Conservation (phyloP, 2,329 filamentous ascomycete genomes). For the Botrytis aclada region DNA sequence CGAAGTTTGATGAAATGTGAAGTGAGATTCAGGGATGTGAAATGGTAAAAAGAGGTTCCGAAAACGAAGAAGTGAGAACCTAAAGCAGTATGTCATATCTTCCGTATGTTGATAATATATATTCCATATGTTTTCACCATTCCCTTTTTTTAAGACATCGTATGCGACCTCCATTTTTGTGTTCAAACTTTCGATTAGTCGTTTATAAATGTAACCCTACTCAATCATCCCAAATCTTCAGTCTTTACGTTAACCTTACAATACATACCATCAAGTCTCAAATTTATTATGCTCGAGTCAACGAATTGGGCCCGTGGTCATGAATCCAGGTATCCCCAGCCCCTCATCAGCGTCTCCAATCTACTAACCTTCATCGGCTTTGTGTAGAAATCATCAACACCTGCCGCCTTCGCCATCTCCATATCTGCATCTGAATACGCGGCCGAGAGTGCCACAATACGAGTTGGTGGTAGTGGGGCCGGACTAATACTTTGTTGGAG, state of each 20-base stretch:
- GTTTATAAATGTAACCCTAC: too few species aligned
- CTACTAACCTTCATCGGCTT: conserved; percentile 43
- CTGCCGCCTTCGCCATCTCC: conserved; percentile 48
- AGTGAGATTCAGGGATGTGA: background rate
- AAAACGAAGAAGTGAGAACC: background rate
- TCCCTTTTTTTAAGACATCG: background rate
- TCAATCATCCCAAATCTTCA: background rate
- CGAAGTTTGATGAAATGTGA: background rate
- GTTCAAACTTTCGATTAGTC: background rate
- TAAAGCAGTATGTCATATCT: background rate
- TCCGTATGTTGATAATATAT: background rate
- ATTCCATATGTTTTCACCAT: background rate
- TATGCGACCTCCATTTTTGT: background rate
- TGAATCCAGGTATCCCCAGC: background rate
- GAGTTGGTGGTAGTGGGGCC: conserved; percentile 27
- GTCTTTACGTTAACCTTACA: background rate
- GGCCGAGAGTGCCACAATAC: conserved; percentile 51
- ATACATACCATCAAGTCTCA: background rate
- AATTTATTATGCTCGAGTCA: background rate
- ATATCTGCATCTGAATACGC: conserved; percentile 48
- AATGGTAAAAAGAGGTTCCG: background rate
- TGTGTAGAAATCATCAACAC: conserved; percentile 52
- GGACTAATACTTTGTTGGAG: conserved; percentile 22
- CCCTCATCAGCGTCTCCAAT: conserved; percentile 11
- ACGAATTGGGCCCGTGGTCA: background rate